Conservation (phyloP, 768 basidiomycete genomes). For the Dentipellis fragilis region DNA sequence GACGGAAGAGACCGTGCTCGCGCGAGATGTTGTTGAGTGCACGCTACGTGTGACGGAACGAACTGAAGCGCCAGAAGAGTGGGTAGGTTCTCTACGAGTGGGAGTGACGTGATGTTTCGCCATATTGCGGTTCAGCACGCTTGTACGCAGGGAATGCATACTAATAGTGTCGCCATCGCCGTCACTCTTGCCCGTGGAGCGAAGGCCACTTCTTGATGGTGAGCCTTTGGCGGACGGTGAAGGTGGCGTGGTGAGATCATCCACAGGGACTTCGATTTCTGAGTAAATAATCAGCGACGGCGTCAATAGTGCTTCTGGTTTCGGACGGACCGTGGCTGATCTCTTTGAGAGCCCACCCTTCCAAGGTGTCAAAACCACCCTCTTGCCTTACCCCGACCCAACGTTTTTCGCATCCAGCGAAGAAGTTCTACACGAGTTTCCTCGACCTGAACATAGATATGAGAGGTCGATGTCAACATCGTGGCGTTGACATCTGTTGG, state of each 20-base stretch:
- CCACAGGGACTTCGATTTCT: constrained; percentile 76
- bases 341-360: constrained; percentile 83
- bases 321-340: constrained; percentile 60
- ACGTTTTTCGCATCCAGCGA: constrained; percentile 64
- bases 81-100: constrained; percentile 20
- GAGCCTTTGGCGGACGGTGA: constrained; percentile 13
- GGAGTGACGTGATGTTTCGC: constrained; percentile 16
- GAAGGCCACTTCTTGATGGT: constrained; percentile 14
- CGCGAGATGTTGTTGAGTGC: constrained; percentile 22
- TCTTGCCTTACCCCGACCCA: constrained; percentile 70
- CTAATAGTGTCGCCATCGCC: constrained; percentile 31
- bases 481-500: constrained; percentile 47
- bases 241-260: constrained; percentile 51
- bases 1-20: constrained; percentile 15
- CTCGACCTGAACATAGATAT: constrained; percentile 64
- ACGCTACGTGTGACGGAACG: constrained; percentile 37
- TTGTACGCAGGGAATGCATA: constrained; percentile 38
- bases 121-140: constrained; percentile 26
- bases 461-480: constrained; percentile 60
- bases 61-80: constrained; percentile 30
- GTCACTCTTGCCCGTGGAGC: constrained; percentile 14
- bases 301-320: too few species aligned
- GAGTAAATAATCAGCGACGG: neutral
- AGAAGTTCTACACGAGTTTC: constrained; percentile 56
- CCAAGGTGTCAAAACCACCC: constrained; percentile 75